Conservation (phyloP, 73 alveolate genomes). For the Symbiodinium pilosum region DNA sequence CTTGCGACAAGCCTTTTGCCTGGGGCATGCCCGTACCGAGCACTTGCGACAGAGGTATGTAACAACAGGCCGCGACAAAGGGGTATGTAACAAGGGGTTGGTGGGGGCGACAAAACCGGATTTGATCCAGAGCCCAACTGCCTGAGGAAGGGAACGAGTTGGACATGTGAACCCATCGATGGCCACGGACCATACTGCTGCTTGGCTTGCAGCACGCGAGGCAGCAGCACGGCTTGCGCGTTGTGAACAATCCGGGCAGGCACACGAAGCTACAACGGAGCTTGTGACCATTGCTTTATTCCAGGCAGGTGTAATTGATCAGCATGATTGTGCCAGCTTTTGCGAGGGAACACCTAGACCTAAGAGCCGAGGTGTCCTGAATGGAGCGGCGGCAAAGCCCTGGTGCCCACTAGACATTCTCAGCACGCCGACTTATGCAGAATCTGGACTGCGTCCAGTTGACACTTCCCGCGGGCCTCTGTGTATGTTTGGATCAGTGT, state of each 20-base stretch:
- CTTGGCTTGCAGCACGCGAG: constrained; percentile 26
- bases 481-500: neutral
- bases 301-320: neutral
- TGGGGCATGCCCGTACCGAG: too few relatives aligned
- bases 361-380: neutral
- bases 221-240: too few relatives aligned
- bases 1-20: too few relatives aligned
- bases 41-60: too few relatives aligned
- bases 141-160: constrained; percentile 40
- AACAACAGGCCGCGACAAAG: too few relatives aligned
- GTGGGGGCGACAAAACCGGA: too few relatives aligned
- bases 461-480: neutral
- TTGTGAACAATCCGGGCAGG: neutral
- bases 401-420: constrained; percentile 50
- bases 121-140: too few relatives aligned
- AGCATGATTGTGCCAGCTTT: neutral
- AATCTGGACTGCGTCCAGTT: neutral
- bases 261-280: constrained; percentile 76
- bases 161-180: constrained; percentile 29
- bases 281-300: constrained; percentile 57
- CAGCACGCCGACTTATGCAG: constrained; percentile 19
- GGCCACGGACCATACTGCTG: constrained; percentile 48
- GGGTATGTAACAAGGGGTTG: too few relatives aligned
- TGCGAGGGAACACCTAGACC: neutral
- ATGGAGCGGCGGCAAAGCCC: neutral